Evolutionary conservation across 2,329 filamentous ascomycete species (phyloP), one percentile per base, ranked within the genome.

Genomic region (Pestalotiopsis sp.): DNA sequence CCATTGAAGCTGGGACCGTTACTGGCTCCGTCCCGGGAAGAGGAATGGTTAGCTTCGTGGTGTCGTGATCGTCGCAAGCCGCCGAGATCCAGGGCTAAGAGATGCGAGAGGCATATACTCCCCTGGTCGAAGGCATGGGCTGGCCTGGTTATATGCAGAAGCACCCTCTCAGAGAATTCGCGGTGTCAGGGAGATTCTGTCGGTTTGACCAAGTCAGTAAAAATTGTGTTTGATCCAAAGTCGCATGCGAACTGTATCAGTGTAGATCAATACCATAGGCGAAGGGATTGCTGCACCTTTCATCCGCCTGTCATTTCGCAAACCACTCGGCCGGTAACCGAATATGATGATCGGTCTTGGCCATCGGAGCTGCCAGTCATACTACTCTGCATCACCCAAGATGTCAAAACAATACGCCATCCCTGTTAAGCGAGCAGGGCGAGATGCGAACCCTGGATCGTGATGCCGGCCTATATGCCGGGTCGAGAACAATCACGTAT

Each of bases 1-100:
- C 65, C 12, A 61, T 74, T 3, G 70, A 70, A 14, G 72, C 71
- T 2, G 71, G 71, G 12, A 68, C 69, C 14, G 73, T 71, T 7
- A 71, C 70, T n/a, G 74, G 74, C 4, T 72, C 70, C 27, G 62
- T 77, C 36, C 74, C 74, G 38, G 69, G 25, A 59, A 59, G 67
- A 66, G 69, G 20, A 41, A 70, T 59, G 65, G 49, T 59, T 67
- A 68, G 57, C 62, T 69, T 68, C 52, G 68, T 71, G 38, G 61
- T 70, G 69, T 72, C 68, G 59, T 69, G 68, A 72, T 62, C 27
- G 9, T 62, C 57, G 45, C 45, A 52, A 23, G 17, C n/a, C 45
- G 45, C 45, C 45, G 45, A 52, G 45, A 23, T n/a, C 45, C 45
- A 52, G 45, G 17, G 17, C 9, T 4, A 4, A 7, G 17, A 20